phyloP scores from a whole-genome alignment of 2,329 filamentous ascomycete genomes.

The Fusarium fracticaudum region DNA sequence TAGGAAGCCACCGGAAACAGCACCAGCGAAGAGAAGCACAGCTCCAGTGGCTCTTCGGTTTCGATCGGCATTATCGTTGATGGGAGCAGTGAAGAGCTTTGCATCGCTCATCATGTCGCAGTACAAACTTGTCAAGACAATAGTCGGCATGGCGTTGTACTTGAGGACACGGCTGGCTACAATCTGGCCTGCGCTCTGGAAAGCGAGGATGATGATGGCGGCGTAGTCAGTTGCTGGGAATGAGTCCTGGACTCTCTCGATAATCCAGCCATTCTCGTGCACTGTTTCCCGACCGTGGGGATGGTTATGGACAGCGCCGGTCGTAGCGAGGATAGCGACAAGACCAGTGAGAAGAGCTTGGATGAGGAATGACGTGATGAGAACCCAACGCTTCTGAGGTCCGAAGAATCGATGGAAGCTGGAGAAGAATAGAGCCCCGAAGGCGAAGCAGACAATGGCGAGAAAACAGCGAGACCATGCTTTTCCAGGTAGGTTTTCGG shows the following conservation, averaged over 20 bases:
- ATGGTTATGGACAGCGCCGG: constrained; percentile 35
- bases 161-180: constrained; percentile 41
- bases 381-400: constrained; percentile 42
- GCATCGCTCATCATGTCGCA: constrained; percentile 44
- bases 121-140: constrained; percentile 42
- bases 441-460: constrained; percentile 39
- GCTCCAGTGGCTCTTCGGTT: constrained; percentile 36
- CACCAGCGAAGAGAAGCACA: constrained; percentile 34
- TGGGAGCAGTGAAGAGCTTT: constrained; percentile 35
- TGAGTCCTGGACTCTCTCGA: constrained; percentile 33
- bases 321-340: constrained; percentile 39
- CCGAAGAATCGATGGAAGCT: constrained; percentile 41
- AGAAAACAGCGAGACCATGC: constrained; percentile 43
- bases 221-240: constrained; percentile 40
- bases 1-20: constrained; percentile 40
- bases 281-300: constrained; percentile 23
- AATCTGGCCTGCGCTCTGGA: constrained; percentile 42
- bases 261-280: constrained; percentile 33
- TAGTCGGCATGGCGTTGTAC: constrained; percentile 41
- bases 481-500: constrained; percentile 38
- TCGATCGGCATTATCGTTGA: constrained; percentile 40
- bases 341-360: constrained; percentile 38
- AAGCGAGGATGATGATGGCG: constrained; percentile 39
- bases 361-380: constrained; percentile 34
- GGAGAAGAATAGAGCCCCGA: constrained; percentile 42